Conservation (phyloP, 2,329 filamentous ascomycete species). For the Neurospora crassa region DNA sequence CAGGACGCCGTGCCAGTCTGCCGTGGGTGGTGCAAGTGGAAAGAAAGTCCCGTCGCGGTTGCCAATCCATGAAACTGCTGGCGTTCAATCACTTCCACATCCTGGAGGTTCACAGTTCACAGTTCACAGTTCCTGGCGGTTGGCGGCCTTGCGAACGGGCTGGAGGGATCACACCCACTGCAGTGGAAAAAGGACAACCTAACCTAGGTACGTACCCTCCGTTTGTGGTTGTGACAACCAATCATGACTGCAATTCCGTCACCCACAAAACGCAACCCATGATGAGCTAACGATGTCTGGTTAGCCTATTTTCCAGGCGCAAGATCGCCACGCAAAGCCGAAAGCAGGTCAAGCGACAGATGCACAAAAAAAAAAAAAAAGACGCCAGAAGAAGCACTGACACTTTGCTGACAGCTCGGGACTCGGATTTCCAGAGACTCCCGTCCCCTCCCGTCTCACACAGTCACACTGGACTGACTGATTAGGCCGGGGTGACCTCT, state of each 20-base stretch:
- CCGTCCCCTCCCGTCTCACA: not conserved
- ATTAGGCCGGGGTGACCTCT: too few relatives aligned
- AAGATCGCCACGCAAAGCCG: slow-evolving; percentile 3
- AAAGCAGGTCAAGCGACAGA: slow-evolving; percentile 2
- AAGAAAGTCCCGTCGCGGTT: not conserved
- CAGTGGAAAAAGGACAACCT: not conserved
- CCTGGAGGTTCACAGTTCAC: too few relatives aligned
- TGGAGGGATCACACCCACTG: not conserved
- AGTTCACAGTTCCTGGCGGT: not conserved
- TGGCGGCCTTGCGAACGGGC: not conserved
- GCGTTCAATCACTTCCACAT: not conserved
- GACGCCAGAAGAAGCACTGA: not conserved
- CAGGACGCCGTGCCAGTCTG: not conserved
- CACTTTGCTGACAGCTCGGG: not conserved
- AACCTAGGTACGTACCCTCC: not conserved
- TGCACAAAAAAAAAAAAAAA: not conserved
- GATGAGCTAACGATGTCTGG: not conserved
- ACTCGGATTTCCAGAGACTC: not conserved
- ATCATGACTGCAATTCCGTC: not conserved
- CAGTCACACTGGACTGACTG: too few relatives aligned
- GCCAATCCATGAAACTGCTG: not conserved
- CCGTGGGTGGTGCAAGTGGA: not conserved
- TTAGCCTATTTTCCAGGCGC: not conserved
- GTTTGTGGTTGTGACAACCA: not conserved
- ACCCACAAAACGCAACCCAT: not conserved